Percentiles rank a stretch among this genome's conserved stretches.
Evolutionary conservation across 805 yeast species (phyloP).

Genomic region (Tetrapisispora fleetii): DNA sequence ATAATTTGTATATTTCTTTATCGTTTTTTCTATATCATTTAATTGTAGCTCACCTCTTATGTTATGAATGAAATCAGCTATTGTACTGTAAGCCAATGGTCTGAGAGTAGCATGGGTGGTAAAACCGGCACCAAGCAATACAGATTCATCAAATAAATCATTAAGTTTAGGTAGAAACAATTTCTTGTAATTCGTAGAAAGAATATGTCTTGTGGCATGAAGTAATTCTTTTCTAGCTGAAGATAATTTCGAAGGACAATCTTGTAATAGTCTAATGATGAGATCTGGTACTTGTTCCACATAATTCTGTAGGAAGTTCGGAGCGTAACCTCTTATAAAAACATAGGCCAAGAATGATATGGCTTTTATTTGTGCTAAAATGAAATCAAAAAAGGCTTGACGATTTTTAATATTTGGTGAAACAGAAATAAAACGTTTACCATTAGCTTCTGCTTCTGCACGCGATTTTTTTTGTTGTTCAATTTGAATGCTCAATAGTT

Average conservation of each 20-base stretch:
- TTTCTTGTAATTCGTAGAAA: slow-evolving; percentile 77
- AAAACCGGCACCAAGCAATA: slow-evolving; percentile 84
- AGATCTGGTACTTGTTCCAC: slow-evolving; percentile 72
- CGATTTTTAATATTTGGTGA: slow-evolving; percentile 70
- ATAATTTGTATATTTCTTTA: slow-evolving; percentile 68
- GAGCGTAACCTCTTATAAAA: slow-evolving; percentile 73
- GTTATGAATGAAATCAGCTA: slow-evolving; percentile 91
- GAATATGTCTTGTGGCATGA: slow-evolving; percentile 91
- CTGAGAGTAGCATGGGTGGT: slow-evolving; percentile 84
- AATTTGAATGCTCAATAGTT: slow-evolving; percentile 66
- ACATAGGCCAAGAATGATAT: slow-evolving; percentile 92
- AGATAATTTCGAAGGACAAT: slow-evolving; percentile 89
- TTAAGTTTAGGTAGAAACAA: slow-evolving; percentile 82
- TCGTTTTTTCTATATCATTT: slow-evolving; percentile 79
- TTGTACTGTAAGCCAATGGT: slow-evolving; percentile 88
- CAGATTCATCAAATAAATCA: slow-evolving; percentile 72
- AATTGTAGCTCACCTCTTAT: slow-evolving; percentile 76
- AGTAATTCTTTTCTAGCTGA: slow-evolving; percentile 85
- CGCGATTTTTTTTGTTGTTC: slow-evolving; percentile 68
- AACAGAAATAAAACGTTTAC: slow-evolving; percentile 56
- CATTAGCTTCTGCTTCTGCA: slow-evolving; percentile 43
- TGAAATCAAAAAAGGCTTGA: slow-evolving; percentile 75
- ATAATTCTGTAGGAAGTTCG: slow-evolving; percentile 46
- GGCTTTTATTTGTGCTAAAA: slow-evolving; percentile 89
- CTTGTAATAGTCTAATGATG: slow-evolving; percentile 76